Percentiles rank a stretch among this genome's conserved stretches.
Conservation (phyloP, 257 asterid species). For the Petunia secreta region DNA sequence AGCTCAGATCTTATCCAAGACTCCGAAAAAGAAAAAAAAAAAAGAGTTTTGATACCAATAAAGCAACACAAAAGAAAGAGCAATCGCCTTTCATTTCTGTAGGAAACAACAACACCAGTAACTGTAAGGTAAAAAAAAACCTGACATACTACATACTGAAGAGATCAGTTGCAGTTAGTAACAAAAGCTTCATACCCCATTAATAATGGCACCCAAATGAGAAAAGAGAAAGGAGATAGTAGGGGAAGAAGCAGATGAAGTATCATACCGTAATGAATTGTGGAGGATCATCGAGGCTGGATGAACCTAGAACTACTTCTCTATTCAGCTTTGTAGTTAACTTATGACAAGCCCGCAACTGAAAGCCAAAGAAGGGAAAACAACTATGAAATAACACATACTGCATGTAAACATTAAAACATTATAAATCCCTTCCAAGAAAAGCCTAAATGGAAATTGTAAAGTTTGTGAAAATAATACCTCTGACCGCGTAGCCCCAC, state of each 20-base stretch:
- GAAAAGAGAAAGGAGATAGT: conserved; percentile 21
- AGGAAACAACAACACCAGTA: not conserved
- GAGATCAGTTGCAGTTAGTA: not conserved
- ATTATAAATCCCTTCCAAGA: not conserved
- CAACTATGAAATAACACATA: conserved; percentile 22
- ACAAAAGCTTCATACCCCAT: not conserved
- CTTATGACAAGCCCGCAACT: conserved; percentile 96
- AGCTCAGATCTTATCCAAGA: not conserved
- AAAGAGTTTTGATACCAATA: not conserved
- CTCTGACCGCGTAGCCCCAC: conserved; percentile 99
- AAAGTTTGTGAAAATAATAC: conserved; percentile 40
- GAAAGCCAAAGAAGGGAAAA: conserved; percentile 34
- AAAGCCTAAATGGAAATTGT: not conserved
- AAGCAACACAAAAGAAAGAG: not conserved
- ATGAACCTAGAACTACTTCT: conserved; percentile 90
- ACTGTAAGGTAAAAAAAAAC: not conserved
- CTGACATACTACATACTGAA: not conserved
- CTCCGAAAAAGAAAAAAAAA: not conserved
- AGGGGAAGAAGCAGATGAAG: conserved; percentile 31
- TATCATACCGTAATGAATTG: conserved; percentile 81
- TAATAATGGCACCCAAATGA: not conserved
- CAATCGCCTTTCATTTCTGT: not conserved
- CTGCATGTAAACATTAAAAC: not conserved
- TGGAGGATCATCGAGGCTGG: conserved; percentile 97
- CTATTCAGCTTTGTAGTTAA: conserved; percentile 80